phyloP scores from a whole-genome alignment of 176 grass and related monocot genomes.

The Eremochloa ophiuroides region DNA sequence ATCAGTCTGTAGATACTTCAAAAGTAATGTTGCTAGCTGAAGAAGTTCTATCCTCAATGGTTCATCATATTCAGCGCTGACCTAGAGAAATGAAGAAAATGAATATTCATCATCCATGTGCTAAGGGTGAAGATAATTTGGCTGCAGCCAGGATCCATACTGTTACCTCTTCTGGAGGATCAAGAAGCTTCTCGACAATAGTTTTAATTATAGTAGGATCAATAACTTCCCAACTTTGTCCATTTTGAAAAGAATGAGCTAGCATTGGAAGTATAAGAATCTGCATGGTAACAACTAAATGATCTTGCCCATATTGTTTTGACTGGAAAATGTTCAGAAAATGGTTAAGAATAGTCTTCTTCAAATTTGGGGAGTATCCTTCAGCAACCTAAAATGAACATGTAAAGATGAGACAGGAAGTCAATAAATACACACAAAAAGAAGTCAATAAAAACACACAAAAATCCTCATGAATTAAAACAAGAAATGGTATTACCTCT shows the following conservation, averaged over 20 bases:
- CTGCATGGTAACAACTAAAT: constrained; percentile 98
- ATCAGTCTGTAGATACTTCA: constrained; percentile 97
- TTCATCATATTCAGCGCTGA: constrained; percentile 94
- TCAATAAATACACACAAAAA: constrained; percentile 19
- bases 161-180: constrained; percentile 93
- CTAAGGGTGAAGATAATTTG: background rate
- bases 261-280: constrained; percentile 99
- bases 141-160: background rate
- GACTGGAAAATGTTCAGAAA: constrained; percentile 94
- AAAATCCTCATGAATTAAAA: background rate
- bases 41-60: constrained; percentile 97
- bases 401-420: constrained; percentile 13
- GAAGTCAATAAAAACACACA: constrained; percentile 19
- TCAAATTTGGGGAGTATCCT: constrained; percentile 81
- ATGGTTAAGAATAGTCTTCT: constrained; percentile 84
- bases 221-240: constrained; percentile 95
- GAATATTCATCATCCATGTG: background rate
- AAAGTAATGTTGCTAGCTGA: constrained; percentile 90
- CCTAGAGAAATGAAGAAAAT: constrained; percentile 44
- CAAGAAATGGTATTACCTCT: constrained; percentile 53
- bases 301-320: constrained; percentile 96
- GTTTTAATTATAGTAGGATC: constrained; percentile 87
- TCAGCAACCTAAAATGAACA: constrained; percentile 76
- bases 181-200: constrained; percentile 97
- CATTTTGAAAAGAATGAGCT: constrained; percentile 97